A percentile compares a stretch with the other conserved stretches of the same genome.
Evolutionary conservation across 2,329 filamentous ascomycete species (phyloP).

Genomic region (Fusarium burgessii): DNA sequence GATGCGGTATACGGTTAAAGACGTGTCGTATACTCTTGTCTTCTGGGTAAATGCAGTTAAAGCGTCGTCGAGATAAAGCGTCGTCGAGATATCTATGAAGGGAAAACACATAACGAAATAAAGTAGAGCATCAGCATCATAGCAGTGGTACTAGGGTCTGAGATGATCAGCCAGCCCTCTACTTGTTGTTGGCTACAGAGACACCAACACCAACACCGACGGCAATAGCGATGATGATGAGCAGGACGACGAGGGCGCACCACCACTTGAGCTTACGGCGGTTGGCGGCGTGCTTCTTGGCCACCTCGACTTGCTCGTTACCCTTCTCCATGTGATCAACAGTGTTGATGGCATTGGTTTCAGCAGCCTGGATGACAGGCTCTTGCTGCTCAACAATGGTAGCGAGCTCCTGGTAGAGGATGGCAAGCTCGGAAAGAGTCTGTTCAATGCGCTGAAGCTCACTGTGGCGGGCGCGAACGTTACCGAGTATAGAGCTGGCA

Average conservation of each 20-base stretch:
- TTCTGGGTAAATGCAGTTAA: constrained; percentile 14
- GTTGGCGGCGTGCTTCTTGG: constrained; percentile 73
- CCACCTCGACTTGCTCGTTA: constrained; percentile 76
- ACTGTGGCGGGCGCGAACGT: constrained; percentile 84
- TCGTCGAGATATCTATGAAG: constrained; percentile 43
- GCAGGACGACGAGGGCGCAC: constrained; percentile 71
- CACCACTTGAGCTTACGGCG: constrained; percentile 86
- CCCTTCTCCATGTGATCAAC: constrained; percentile 75
- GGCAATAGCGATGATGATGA: constrained; percentile 68
- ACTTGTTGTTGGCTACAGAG: constrained; percentile 50
- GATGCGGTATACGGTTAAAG: constrained; percentile 28
- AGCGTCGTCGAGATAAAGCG: constrained; percentile 34
- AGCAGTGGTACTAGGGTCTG: constrained; percentile 7
- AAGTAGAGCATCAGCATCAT: constrained; percentile 27
- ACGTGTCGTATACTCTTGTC: constrained; percentile 31
- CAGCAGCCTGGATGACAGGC: constrained; percentile 68
- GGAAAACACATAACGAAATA: constrained; percentile 26
- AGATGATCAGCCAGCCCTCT: constrained; percentile 1
- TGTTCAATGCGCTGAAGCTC: constrained; percentile 85
- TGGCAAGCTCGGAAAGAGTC: constrained; percentile 76
- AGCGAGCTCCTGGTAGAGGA: constrained; percentile 80
- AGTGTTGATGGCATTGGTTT: constrained; percentile 74
- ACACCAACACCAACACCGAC: constrained; percentile 68
- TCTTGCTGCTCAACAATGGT: constrained; percentile 81
- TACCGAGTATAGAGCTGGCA: constrained; percentile 78